Base-by-base conservation (phyloP, 805 yeast genomes). In the Komagataella kurtzmanii region DNA sequence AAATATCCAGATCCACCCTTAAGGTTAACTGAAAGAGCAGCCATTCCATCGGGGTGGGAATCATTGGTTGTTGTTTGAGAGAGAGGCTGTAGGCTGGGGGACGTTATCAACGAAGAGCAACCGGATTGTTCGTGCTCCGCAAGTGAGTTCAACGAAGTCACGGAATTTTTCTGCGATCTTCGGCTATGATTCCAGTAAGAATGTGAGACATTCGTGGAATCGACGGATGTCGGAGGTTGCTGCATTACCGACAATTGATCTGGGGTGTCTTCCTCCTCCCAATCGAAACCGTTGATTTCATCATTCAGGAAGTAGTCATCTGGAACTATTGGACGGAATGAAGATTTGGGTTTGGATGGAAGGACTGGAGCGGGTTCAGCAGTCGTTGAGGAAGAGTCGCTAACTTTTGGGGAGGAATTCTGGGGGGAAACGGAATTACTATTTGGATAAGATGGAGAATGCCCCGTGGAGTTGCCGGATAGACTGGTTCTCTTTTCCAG, bases 21-120 rank as follows among this genome's bases (percentile, higher is more conserved):
- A 24, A 21, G 47, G 47, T 45, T 24, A 14, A 70, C 64, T 46
- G 79, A 73, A 21, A 79, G 58, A 1, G 82, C 84, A 0, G 83
- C 85, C 86, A 82, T 81, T 8, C 86, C 85, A 61, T 82, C 86
- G 49, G 17, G 17, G 17, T 67, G 61, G 56, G 62, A 45, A 14
- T 30, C 44, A 8, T 23, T 19, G 17, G 49, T 47, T 12, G 21
- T 47, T n/a, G 44, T 24, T 14, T n/a, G 40, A 36, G 44, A 47
- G 3, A 17, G 10, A 7, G 48, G 23, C 17, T 19, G 23, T 10
- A 19, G 23, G 48, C 48, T 19, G 17, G 48, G 23, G 24, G 36
- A 21, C 48, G 24, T 21, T n/a, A 17, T 17, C 12, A 18, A 52
- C 2, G 60, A 50, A 7, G 54, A 55, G 8, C 50, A 49, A 3